These are phyloP conservation scores for Rosa multiflora DNA, from an alignment of 306 rosid species.

Conservation along the genomic window DNA sequence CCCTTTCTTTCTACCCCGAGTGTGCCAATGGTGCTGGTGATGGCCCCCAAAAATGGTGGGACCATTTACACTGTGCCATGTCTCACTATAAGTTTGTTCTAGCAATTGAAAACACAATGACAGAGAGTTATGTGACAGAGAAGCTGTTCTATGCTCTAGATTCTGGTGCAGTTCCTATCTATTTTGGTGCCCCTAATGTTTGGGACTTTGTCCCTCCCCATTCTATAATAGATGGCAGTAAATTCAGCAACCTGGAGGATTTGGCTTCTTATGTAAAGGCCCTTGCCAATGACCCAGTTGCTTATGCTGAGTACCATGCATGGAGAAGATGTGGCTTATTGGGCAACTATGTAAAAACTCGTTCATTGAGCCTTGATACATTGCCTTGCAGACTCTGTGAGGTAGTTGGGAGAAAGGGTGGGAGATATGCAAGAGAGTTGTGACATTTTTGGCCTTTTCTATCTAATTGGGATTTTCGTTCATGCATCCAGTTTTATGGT, in stretches of 20 bases:
- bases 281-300: conserved; percentile 75
- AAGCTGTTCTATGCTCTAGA: conserved; percentile 87
- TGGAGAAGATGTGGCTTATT: conserved; percentile 90
- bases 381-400: conserved; percentile 84
- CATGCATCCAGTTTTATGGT: not conserved
- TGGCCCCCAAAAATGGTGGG: conserved; percentile 87
- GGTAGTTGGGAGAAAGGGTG: too few relatives aligned
- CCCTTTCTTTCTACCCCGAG: conserved; percentile 76
- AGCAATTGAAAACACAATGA: conserved; percentile 88
- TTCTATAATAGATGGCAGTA: conserved; percentile 83
- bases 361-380: conserved; percentile 83
- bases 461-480: not conserved
- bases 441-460: not conserved
- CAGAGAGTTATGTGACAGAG: conserved; percentile 92
- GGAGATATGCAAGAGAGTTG: conserved; percentile 51
- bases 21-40: conserved; percentile 55
- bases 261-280: conserved; percentile 75
- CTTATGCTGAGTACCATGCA: conserved; percentile 94
- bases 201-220: conserved; percentile 92
- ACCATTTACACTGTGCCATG: conserved; percentile 96
- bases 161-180: conserved; percentile 88
- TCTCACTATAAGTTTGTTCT: conserved; percentile 96
- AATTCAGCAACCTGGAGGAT: conserved; percentile 71
- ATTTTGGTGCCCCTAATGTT: conserved; percentile 94
- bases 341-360: conserved; percentile 69